Evolutionary conservation across 2,329 filamentous ascomycete species (phyloP), one percentile per base, ranked within the genome.

Genomic region (Phoma sp.): DNA sequence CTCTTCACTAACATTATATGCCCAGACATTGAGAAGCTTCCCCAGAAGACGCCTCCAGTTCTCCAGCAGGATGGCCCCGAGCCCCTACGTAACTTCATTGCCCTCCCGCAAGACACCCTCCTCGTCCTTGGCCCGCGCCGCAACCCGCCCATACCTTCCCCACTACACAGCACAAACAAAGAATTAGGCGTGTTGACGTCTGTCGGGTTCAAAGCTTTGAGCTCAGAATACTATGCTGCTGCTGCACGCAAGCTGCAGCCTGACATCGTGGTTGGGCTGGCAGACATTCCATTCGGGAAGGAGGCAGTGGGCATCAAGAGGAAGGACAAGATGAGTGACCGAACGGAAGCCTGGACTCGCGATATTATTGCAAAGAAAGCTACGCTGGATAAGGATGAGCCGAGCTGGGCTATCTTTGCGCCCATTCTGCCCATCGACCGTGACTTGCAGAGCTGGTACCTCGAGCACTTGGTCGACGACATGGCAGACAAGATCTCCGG

Each of bases 111-210:
- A 11, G 82, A 86, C 13, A 78, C 86, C 29, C 73, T 89, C 40
- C 83, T 91, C 7, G 76, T 99, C 2, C 78, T 99, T 4, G 90
- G 88, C 9, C 84, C 93, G 0, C 87, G 95, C 48, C 83, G 93
- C 29, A 85, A 88, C 43, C 90, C 93, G 1, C 86, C 91, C 1
- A 87, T 97, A 18, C 76, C 82, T 7, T 86, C 88, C 6, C 89
- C 90, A 0, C 73, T 78, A 8, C 79, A 86, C 59, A 92, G 95
- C 71, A 87, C 86, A 7, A 84, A 88, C 58, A 84, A 83, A 35
- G 83, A 86, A 41, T 81, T 98, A 37, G 86, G 89, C 14, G 83
- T 98, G 42, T 87, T 90, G 70, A 96, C 95, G 2, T 93, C 92
- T 0, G 90, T 91, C 1, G 95, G 95, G 27, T 96, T 96, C 75